Percentiles rank a stretch among this genome's conserved stretches.
Conservation (phyloP, 495 filamentous ascomycete species). For the Penicillium dipodomyicola region DNA sequence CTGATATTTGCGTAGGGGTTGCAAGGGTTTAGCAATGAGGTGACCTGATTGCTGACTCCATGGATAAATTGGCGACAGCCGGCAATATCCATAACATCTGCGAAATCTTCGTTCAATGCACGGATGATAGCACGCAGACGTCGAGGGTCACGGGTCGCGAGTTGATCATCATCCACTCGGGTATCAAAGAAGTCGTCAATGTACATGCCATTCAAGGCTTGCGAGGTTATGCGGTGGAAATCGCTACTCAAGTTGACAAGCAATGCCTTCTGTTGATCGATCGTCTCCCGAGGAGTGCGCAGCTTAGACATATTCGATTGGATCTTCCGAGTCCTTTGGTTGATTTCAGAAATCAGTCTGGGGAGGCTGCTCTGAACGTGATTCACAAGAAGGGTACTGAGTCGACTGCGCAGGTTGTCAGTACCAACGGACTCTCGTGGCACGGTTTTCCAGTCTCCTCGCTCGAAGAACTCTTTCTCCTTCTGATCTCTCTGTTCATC, state of each 20-base stretch:
- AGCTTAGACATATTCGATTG: not conserved
- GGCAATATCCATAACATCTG: slow-evolving; percentile 35
- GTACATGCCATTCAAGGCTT: slow-evolving; percentile 1
- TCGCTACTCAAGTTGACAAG: not conserved
- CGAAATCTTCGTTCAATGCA: slow-evolving; percentile 49
- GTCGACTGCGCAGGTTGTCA: not conserved
- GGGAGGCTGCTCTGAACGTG: not conserved
- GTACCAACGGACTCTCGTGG: too few relatives aligned
- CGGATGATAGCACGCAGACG: slow-evolving; percentile 45
- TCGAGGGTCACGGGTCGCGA: not conserved
- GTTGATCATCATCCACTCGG: not conserved
- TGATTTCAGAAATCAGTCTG: not conserved
- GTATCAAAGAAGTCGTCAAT: not conserved
- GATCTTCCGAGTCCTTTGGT: not conserved
- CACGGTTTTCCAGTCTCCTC: not conserved
- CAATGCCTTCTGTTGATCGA: not conserved
- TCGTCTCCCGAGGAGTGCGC: not conserved
- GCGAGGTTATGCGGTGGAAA: not conserved
- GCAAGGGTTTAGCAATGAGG: not conserved
- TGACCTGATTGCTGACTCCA: not conserved
- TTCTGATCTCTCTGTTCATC: not conserved
- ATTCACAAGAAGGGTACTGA: not conserved
- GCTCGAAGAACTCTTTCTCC: not conserved
- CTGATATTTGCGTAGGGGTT: slow-evolving; percentile 20
- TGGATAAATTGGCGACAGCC: not conserved